Evolutionary conservation across 345 rosid genomes (phyloP).

Genomic region (Crucihimalaya himalaica): DNA sequence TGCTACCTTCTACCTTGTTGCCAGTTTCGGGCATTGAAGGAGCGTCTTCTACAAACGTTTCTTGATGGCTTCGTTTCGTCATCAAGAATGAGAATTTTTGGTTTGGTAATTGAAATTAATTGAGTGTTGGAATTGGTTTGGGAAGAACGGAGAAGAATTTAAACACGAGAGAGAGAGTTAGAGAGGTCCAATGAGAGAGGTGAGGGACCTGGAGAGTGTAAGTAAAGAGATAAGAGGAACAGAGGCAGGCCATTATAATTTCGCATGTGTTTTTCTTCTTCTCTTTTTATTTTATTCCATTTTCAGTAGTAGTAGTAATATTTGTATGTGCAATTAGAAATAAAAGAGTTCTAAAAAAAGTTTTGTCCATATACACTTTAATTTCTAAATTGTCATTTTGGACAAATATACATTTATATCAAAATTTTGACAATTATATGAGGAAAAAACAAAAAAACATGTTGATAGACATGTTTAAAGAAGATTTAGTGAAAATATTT

Average conservation of each 20-base stretch:
- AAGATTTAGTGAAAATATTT: too few relatives aligned
- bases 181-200: constrained; percentile 35
- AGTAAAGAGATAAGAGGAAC: constrained; percentile 48
- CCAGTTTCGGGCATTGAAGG: constrained; percentile 29
- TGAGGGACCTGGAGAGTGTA: constrained; percentile 15
- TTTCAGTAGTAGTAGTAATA: neutral
- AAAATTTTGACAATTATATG: too few relatives aligned
- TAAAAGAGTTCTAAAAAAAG: too few relatives aligned
- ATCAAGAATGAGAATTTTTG: neutral
- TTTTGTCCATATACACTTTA: too few relatives aligned
- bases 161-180: neutral
- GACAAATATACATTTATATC: too few relatives aligned
- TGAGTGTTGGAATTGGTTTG: constrained; percentile 12
- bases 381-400: too few relatives aligned
- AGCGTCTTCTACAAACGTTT: constrained; percentile 32
- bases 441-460: too few relatives aligned
- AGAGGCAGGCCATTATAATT: constrained; percentile 44
- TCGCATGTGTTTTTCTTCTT: constrained; percentile 24
- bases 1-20: constrained; percentile 34
- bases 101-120: neutral
- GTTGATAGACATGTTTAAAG: too few relatives aligned
- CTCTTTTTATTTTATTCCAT: neutral
- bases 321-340: too few relatives aligned
- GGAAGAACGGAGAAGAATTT: neutral
- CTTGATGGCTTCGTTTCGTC: constrained; percentile 60